Evolutionary conservation across 306 rosid genomes (phyloP).

Genomic region (Lotus japonicus): DNA sequence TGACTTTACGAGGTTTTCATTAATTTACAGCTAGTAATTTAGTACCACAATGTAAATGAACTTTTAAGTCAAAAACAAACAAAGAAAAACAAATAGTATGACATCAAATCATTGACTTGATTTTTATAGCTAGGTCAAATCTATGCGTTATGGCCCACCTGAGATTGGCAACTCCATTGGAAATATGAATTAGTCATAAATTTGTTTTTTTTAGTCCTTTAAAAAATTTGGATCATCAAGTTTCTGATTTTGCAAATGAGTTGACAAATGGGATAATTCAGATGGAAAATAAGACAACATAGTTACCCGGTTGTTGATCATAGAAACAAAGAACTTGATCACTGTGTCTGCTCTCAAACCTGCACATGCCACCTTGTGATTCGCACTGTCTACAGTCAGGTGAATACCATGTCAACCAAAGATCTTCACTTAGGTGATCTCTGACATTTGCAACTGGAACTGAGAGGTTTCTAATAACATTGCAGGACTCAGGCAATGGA

Average conservation of each 20-base stretch:
- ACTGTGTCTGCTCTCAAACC: conserved; percentile 36
- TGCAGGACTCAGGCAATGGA: conserved; percentile 37
- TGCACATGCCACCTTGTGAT: conserved; percentile 36
- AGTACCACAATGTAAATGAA: neutral
- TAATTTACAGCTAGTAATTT: neutral
- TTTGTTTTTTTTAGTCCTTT: too few relatives aligned
- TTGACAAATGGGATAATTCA: neutral
- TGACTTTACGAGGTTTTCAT: neutral
- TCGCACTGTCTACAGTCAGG: conserved; percentile 61
- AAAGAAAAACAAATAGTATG: neutral
- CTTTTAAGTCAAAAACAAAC: neutral
- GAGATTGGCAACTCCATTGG: neutral
- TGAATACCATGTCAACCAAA: conserved; percentile 40
- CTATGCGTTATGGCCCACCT: neutral
- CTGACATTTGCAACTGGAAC: conserved; percentile 29
- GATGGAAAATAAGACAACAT: neutral
- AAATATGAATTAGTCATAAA: neutral
- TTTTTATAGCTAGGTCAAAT: neutral
- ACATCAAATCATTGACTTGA: conserved; percentile 8
- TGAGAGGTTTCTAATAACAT: conserved; percentile 21
- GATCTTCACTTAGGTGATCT: conserved; percentile 28
- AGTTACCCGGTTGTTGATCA: conserved; percentile 38
- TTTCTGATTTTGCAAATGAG: neutral
- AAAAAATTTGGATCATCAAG: neutral
- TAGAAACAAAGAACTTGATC: conserved; percentile 35